These are phyloP conservation scores for Chaetomiaceae sp. DNA, from an alignment of 2,329 filamentous ascomycete species.

Conservation along the genomic window DNA sequence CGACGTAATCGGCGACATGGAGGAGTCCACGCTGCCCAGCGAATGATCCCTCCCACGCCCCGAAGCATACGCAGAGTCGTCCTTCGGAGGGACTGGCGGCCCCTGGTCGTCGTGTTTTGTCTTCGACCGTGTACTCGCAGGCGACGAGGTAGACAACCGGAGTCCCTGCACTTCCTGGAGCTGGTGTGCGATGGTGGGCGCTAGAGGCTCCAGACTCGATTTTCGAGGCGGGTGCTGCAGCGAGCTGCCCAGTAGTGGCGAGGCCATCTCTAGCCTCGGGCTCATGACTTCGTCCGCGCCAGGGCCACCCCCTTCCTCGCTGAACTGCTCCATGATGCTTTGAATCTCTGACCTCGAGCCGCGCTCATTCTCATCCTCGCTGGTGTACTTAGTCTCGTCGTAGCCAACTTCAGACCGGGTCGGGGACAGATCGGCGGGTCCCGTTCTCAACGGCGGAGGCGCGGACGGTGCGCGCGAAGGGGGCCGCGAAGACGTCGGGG, in stretches of 20 bases:
- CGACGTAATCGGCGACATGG: constrained; percentile 43
- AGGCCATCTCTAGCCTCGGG: constrained; percentile 74
- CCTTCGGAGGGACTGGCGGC: constrained; percentile 56
- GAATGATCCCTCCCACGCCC: constrained; percentile 36
- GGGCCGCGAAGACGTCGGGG: constrained; percentile 48
- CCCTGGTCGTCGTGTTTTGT: constrained; percentile 40
- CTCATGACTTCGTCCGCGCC: constrained; percentile 86
- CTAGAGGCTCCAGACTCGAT: constrained; percentile 75
- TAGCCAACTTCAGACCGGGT: constrained; percentile 49
- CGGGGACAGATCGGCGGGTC: constrained; percentile 42
- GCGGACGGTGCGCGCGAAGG: constrained; percentile 55
- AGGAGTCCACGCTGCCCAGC: constrained; percentile 27
- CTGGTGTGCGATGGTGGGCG: constrained; percentile 43
- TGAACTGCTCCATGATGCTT: constrained; percentile 96
- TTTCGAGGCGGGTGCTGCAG: constrained; percentile 71
- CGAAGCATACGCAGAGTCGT: constrained; percentile 40
- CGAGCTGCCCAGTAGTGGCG: constrained; percentile 63
- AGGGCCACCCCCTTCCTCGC: constrained; percentile 64
- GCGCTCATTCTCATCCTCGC: constrained; percentile 60
- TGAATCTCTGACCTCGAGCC: constrained; percentile 82
- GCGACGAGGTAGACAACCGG: constrained; percentile 35
- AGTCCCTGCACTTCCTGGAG: constrained; percentile 43
- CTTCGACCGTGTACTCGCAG: constrained; percentile 33
- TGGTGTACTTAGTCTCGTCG: constrained; percentile 51
- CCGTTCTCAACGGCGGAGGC: constrained; percentile 40